A percentile compares a stretch with the other conserved stretches of the same genome.
phyloP scores from a whole-genome alignment of 768 basidiomycete species.

The Russula griseocarnosa region DNA sequence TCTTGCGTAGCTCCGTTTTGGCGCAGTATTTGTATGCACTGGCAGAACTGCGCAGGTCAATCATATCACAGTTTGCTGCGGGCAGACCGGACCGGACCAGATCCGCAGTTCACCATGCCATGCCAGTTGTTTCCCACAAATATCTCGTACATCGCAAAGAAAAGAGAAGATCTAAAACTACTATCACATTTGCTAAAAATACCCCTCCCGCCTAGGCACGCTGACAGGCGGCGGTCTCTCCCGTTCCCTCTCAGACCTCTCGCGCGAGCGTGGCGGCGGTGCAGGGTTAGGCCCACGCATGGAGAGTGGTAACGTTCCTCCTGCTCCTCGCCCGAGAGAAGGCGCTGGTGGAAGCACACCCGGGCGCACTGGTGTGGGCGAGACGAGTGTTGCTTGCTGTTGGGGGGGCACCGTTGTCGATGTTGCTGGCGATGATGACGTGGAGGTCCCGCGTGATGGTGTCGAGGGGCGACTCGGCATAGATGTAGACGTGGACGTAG shows the following conservation, averaged over 20 bases:
- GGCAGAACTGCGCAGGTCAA: too few relatives aligned
- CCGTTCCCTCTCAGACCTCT: conserved; percentile 45
- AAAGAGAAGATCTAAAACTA: neutral
- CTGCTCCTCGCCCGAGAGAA: neutral
- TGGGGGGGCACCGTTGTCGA: neutral
- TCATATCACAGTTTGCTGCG: too few relatives aligned
- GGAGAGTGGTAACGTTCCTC: neutral
- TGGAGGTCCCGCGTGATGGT: conserved; percentile 4
- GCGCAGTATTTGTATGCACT: neutral
- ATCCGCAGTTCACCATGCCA: too few relatives aligned
- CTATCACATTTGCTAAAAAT: conserved; percentile 42
- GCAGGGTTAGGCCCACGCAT: conserved; percentile 40
- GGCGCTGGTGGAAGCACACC: conserved; percentile 1
- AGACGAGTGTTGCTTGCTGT: neutral
- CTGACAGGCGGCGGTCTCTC: conserved; percentile 49
- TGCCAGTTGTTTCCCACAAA: too few relatives aligned
- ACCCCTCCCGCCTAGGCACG: conserved; percentile 58
- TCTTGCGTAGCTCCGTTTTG: neutral
- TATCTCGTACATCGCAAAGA: neutral
- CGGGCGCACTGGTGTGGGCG: conserved; percentile 13
- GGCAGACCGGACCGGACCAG: too few relatives aligned
- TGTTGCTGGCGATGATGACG: neutral
- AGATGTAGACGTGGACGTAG: neutral
- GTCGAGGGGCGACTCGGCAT: conserved; percentile 16
- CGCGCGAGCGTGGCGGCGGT: conserved; percentile 61